phyloP scores from a whole-genome alignment of 2,329 filamentous ascomycete genomes.

The Trichoderma sp. region DNA sequence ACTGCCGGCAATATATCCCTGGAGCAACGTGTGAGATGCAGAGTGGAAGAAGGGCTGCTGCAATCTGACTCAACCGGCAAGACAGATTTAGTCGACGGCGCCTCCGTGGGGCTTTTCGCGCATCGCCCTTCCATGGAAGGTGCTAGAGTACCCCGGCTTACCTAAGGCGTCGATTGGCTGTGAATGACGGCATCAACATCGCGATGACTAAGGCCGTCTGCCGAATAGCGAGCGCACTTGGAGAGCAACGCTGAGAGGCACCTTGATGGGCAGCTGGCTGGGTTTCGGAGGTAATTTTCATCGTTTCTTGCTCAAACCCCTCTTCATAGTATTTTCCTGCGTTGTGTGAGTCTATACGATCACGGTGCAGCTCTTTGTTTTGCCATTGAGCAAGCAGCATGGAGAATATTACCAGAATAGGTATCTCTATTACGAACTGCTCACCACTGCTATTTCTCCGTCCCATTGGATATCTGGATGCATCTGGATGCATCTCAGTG shows the following conservation, averaged over 20 bases:
- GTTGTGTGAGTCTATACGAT: not conserved
- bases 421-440: not conserved
- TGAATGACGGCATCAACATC: not conserved
- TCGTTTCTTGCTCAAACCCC: not conserved
- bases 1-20: conserved; percentile 2
- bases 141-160: conserved; percentile 34
- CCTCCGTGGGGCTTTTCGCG: conserved; percentile 26
- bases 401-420: not conserved
- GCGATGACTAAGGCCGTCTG: conserved; percentile 31
- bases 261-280: conserved; percentile 36
- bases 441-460: not conserved
- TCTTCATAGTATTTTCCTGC: not conserved
- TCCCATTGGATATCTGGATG: not conserved
- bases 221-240: no score
- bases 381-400: not conserved
- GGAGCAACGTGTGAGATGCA: conserved; percentile 1
- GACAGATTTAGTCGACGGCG: conserved; percentile 30
- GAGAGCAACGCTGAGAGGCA: conserved; percentile 22
- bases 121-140: conserved; percentile 32
- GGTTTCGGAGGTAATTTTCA: not conserved
- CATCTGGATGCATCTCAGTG: not conserved
- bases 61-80: conserved; percentile 44
- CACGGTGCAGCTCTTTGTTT: not conserved
- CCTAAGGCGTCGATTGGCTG: conserved; percentile 18
- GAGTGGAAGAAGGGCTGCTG: conserved; percentile 14